A percentile compares a stretch with the other conserved stretches of the same genome.
Evolutionary conservation across 768 basidiomycete genomes (phyloP).

Genomic region (Kwoniella sp.): DNA sequence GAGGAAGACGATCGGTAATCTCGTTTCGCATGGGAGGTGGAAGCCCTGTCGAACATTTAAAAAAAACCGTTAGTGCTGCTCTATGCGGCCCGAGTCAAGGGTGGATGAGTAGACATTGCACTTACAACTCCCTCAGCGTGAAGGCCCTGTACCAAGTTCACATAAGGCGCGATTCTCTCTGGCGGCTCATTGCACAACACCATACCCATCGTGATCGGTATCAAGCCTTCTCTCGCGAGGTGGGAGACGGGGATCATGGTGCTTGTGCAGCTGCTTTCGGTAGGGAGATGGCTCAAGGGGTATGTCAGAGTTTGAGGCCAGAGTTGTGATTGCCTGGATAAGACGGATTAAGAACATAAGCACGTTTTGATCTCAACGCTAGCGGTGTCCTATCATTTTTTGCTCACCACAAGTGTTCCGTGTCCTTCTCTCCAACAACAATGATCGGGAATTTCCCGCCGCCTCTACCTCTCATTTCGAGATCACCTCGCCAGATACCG

Average conservation of each 20-base stretch:
- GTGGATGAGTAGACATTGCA: conserved; percentile 9
- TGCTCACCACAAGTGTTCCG: conserved; percentile 48
- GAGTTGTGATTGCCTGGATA: conserved; percentile 41
- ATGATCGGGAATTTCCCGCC: conserved; percentile 43
- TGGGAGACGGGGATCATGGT: conserved; percentile 49
- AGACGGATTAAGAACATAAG: background rate
- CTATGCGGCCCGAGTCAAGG: no score
- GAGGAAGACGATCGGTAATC: conserved; percentile 48
- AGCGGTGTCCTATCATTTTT: no score
- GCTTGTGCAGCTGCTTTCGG: conserved; percentile 23
- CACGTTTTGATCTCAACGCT: no score
- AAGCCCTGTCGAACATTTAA: no score
- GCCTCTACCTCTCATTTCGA: conserved; percentile 42
- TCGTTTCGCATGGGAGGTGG: conserved; percentile 32
- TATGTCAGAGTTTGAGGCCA: conserved; percentile 39
- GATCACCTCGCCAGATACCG: conserved; percentile 48
- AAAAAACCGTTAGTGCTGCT: no score
- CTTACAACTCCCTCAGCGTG: conserved; percentile 49
- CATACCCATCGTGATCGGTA: conserved; percentile 48
- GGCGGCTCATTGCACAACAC: conserved; percentile 45
- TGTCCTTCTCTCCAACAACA: conserved; percentile 42
- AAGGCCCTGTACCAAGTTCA: conserved; percentile 45
- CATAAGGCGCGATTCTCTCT: conserved; percentile 30
- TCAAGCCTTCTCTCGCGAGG: conserved; percentile 45
- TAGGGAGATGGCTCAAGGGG: conserved; percentile 25